Evolutionary conservation across 192 early-diverging fungal genomes (phyloP).

Genomic region (Rhizoclosmatium sp.): DNA sequence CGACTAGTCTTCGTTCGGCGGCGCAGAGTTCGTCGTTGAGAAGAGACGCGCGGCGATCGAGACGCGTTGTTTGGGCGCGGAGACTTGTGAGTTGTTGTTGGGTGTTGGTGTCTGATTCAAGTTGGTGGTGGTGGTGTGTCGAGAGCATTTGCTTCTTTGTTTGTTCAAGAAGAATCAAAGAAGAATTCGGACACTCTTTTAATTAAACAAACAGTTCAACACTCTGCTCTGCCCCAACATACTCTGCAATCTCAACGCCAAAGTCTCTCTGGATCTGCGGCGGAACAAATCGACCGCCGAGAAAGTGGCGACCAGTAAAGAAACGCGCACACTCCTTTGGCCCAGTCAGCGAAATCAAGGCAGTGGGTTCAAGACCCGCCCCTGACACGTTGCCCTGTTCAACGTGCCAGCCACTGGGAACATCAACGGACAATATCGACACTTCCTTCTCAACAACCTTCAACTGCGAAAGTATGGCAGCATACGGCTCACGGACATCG

Average conservation of each 20-base stretch:
- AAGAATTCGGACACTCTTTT: too few species aligned
- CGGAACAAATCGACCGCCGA: constrained; percentile 92
- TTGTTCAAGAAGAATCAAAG: too few species aligned
- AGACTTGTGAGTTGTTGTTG: too few species aligned
- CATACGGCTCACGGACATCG: constrained; percentile 76
- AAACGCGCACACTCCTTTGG: constrained; percentile 81
- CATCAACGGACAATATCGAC: constrained; percentile 82
- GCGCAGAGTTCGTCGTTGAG: too few species aligned
- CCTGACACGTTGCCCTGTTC: constrained; percentile 69
- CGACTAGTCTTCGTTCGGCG: too few species aligned
- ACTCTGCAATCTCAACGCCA: constrained; percentile 73
- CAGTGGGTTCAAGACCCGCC: constrained; percentile 71
- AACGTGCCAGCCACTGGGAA: constrained; percentile 96
- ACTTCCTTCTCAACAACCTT: constrained; percentile 17
- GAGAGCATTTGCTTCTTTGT: too few species aligned
- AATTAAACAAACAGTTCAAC: constrained; percentile 29
- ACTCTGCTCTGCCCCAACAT: constrained; percentile 74
- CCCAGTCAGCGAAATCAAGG: constrained; percentile 90
- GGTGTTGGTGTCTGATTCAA: too few species aligned
- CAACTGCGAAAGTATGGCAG: constrained; percentile 60
- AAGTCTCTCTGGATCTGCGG: constrained; percentile 68
- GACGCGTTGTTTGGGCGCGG: too few species aligned
- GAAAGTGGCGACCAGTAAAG: constrained; percentile 73
- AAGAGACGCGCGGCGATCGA: too few species aligned
- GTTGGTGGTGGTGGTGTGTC: too few species aligned